A percentile compares a stretch with the other conserved stretches of the same genome.
phyloP scores from a whole-genome alignment of 441 rosid genomes.

The Francoa sonchifolia region DNA sequence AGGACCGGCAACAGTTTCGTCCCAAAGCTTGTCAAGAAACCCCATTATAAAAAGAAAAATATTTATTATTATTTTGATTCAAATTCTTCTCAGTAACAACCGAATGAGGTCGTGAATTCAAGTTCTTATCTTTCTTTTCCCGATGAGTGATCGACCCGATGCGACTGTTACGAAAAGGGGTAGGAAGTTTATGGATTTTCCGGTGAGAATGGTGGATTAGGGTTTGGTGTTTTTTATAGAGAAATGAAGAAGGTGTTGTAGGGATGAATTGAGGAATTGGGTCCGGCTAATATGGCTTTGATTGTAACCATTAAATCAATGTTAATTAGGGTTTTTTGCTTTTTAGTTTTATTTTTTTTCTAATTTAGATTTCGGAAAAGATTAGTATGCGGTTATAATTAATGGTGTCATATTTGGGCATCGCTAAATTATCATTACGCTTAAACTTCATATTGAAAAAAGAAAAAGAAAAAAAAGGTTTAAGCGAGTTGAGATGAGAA shows the following conservation, averaged over 20 bases:
- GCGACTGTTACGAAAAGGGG: constrained; percentile 36
- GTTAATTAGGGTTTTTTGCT: too few relatives aligned
- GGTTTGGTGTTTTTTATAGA: too few relatives aligned
- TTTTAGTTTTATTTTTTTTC: too few relatives aligned
- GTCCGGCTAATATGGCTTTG: constrained; percentile 27
- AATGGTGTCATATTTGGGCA: too few relatives aligned
- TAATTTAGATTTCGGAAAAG: too few relatives aligned
- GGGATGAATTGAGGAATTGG: constrained; percentile 2
- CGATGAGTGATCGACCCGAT: constrained; percentile 18
- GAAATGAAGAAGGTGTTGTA: constrained; percentile 19
- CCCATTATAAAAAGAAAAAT: constrained; percentile 27
- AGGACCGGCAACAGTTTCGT: constrained; percentile 91
- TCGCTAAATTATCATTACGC: too few relatives aligned
- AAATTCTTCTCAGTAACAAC: constrained; percentile 29
- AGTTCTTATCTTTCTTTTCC: constrained; percentile 10
- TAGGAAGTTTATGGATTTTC: too few relatives aligned
- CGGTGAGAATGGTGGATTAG: too few relatives aligned
- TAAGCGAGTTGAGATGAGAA: too few relatives aligned
- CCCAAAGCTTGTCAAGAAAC: constrained; percentile 74
- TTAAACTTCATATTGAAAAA: too few relatives aligned
- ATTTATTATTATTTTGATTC: not conserved
- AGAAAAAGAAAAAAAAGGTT: too few relatives aligned
- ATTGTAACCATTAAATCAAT: constrained; percentile 22
- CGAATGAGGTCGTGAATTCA: constrained; percentile 16
- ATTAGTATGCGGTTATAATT: too few relatives aligned